These are phyloP conservation scores for Fomitopsis serialis DNA, from an alignment of 768 basidiomycete species.

Conservation along the genomic window DNA sequence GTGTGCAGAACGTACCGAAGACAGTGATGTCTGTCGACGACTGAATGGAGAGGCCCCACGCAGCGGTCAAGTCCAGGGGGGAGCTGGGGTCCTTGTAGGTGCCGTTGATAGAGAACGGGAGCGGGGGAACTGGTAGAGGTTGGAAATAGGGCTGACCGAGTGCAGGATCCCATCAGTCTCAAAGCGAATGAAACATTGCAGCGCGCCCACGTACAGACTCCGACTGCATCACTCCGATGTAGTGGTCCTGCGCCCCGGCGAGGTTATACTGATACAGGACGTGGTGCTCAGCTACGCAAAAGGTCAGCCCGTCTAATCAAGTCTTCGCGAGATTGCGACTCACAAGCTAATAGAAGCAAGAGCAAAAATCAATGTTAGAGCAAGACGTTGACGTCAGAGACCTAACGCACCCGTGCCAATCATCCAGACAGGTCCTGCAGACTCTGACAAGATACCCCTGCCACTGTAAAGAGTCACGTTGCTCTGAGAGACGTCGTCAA, in stretches of 20 bases:
- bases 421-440: conserved; percentile 75
- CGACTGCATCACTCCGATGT: conserved; percentile 68
- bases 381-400: not conserved
- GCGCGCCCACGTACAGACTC: conserved; percentile 49
- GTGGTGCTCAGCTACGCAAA: conserved; percentile 56
- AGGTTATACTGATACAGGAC: conserved; percentile 66
- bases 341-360: not conserved
- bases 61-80: conserved; percentile 30
- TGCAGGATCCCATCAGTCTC: not conserved
- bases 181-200: not conserved
- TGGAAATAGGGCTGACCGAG: conserved; percentile 76
- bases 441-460: conserved; percentile 73
- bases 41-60: conserved; percentile 54
- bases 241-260: conserved; percentile 58
- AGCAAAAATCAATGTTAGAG: not conserved
- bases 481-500: conserved; percentile 45
- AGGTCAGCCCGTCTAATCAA: not conserved
- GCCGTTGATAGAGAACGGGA: conserved; percentile 44
- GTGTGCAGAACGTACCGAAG: conserved; percentile 41
- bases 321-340: not conserved
- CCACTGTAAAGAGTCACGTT: conserved; percentile 59
- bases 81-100: conserved; percentile 52
- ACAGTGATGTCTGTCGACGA: conserved; percentile 52
- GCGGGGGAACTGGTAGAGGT: conserved; percentile 48
- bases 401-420: conserved; percentile 59